Percentiles rank a stretch among this genome's conserved stretches.
Evolutionary conservation across 192 early-diverging fungal species (phyloP).

Genomic region (Podila verticillata): DNA sequence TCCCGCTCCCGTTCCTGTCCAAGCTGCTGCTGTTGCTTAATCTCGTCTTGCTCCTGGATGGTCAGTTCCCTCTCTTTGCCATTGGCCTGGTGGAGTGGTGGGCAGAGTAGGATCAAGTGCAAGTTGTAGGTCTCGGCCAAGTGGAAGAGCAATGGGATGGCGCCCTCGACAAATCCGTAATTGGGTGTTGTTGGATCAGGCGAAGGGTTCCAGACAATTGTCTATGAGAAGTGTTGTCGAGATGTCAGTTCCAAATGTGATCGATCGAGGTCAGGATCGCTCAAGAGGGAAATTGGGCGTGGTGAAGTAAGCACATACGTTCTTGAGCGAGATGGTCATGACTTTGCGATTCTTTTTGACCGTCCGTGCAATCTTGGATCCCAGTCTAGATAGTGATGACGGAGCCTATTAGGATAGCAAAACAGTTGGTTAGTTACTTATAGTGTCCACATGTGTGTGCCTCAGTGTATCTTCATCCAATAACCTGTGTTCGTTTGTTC

Average conservation of each 20-base stretch:
- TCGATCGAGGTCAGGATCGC: not conserved
- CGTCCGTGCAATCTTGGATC: slow-evolving; percentile 48
- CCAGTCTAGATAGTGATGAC: slow-evolving; percentile 46
- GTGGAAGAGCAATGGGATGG: slow-evolving; percentile 60
- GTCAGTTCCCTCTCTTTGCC: slow-evolving; percentile 18
- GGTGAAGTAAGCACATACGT: slow-evolving; percentile 46
- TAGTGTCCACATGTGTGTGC: not conserved
- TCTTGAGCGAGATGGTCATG: slow-evolving; percentile 70
- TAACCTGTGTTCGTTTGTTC: not conserved
- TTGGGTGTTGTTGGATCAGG: slow-evolving; percentile 71
- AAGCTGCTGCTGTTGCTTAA: slow-evolving; percentile 42
- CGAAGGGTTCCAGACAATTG: slow-evolving; percentile 83
- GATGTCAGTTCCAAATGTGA: not conserved
- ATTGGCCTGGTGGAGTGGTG: slow-evolving; percentile 11
- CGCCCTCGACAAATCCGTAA: slow-evolving; percentile 74
- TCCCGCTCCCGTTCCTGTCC: slow-evolving; percentile 64
- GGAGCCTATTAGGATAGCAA: slow-evolving; percentile 7
- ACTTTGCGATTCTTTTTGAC: slow-evolving; percentile 57
- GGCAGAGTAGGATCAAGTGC: slow-evolving; percentile 68
- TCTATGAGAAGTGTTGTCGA: slow-evolving; percentile 53
- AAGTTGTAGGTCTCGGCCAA: slow-evolving; percentile 62
- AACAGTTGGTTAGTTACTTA: not conserved
- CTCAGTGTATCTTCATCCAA: not conserved
- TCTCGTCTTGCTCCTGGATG: slow-evolving; percentile 35
- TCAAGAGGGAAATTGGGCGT: not conserved